These are phyloP conservation scores for Penicillium palitans DNA, from an alignment of 2,329 filamentous ascomycete genomes.

Conservation along the genomic window DNA sequence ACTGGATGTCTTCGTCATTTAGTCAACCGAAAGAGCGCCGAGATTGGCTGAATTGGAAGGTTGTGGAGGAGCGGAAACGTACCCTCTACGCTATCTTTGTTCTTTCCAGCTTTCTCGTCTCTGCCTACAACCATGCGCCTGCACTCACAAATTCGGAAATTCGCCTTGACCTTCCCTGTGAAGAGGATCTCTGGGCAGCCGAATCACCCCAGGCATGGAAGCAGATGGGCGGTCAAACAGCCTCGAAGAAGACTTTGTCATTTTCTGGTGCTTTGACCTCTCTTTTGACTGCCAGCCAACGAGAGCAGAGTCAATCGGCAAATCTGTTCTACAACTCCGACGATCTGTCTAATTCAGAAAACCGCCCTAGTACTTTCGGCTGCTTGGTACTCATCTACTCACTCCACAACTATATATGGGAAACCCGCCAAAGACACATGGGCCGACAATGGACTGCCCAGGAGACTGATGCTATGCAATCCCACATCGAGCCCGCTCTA, in stretches of 20 bases:
- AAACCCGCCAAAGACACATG: slow-evolving; percentile 86
- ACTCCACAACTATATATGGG: slow-evolving; percentile 97
- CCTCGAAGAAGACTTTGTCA: slow-evolving; percentile 68
- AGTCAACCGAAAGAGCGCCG: slow-evolving; percentile 39
- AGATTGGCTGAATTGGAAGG: slow-evolving; percentile 89
- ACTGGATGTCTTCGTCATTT: slow-evolving; percentile 39
- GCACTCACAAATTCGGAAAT: slow-evolving; percentile 94
- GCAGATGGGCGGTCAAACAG: slow-evolving; percentile 70
- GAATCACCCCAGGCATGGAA: slow-evolving; percentile 81
- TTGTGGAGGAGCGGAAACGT: slow-evolving; percentile 83
- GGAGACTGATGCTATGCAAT: slow-evolving; percentile 94
- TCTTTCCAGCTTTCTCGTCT: slow-evolving; percentile 85
- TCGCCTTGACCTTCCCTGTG: slow-evolving; percentile 81
- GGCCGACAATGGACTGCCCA: slow-evolving; percentile 86
- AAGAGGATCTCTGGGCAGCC: slow-evolving; percentile 86
- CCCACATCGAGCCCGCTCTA: slow-evolving; percentile 88
- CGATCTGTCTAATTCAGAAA: slow-evolving; percentile 60
- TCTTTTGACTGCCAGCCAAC: slow-evolving; percentile 74
- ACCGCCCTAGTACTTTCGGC: slow-evolving; percentile 86
- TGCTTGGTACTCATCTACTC: slow-evolving; percentile 91
- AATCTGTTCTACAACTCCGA: slow-evolving; percentile 51
- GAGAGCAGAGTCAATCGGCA: slow-evolving; percentile 48
- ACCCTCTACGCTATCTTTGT: slow-evolving; percentile 90
- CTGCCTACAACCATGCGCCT: slow-evolving; percentile 89
- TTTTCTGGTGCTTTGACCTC: slow-evolving; percentile 82